Conservation (phyloP, 352 stramenopile genomes). For the Plasmopara halstedii region DNA sequence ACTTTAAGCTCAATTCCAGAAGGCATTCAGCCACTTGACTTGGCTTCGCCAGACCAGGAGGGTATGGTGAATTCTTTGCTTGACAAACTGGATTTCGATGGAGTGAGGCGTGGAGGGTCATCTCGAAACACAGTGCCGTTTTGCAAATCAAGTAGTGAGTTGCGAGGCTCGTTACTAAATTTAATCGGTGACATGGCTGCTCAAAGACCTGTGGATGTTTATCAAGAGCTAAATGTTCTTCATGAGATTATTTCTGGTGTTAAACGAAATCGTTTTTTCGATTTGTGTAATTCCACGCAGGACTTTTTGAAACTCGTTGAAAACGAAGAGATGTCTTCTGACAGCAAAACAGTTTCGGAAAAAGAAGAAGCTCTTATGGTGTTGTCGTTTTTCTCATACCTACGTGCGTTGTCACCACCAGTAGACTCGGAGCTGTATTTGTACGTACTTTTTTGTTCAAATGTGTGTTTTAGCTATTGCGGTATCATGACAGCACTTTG, state of each 20-base stretch:
- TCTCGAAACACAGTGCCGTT: constrained; percentile 25
- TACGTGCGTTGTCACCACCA: constrained; percentile 47
- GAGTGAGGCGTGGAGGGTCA: constrained; percentile 29
- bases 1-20: constrained; percentile 27
- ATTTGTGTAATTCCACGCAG: constrained; percentile 4
- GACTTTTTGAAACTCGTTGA: constrained; percentile 10
- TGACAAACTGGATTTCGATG: constrained; percentile 59
- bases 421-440: constrained; percentile 79
- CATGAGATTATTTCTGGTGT: constrained; percentile 50
- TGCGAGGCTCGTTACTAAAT: constrained; percentile 56
- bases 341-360: constrained; percentile 2
- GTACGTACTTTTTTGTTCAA: constrained; percentile 33
- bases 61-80: constrained; percentile 36
- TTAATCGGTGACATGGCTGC: constrained; percentile 65
- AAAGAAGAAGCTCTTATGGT: constrained; percentile 28
- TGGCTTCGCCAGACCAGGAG: constrained; percentile 10
- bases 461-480: neutral
- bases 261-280: constrained; percentile 17
- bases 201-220: constrained; percentile 24
- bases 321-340: neutral
- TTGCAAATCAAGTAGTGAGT: constrained; percentile 38
- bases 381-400: constrained; percentile 60
- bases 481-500: neutral
- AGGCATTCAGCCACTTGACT: constrained; percentile 18
- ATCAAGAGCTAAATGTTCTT: constrained; percentile 18